Base-by-base conservation (phyloP, 2,329 filamentous ascomycete genomes). In the Pseudocercospora macadamiae region DNA sequence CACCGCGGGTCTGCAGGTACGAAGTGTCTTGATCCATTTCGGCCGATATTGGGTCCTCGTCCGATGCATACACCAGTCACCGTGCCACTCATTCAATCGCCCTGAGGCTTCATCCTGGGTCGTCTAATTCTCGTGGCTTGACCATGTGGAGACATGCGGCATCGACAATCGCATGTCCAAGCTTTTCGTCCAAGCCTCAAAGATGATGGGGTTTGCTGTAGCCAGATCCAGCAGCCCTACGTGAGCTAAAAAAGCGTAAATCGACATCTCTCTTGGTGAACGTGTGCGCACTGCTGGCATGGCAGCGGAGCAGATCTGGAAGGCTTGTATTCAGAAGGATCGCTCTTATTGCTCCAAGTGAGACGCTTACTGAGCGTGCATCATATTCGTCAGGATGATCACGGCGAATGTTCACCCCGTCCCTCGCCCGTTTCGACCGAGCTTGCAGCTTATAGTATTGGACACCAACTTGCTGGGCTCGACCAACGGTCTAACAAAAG, bases 361-460 rank as follows among this genome's bases (percentile, higher is more conserved):
- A 47, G 23, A 47, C 42, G 42, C 42, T 47, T 47, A 47, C 42
- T 47, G 19, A 47, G 14, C 42, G 4, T 44, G 39, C 39, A 44
- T 16, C 39, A 44, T 44, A 19, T 44, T 44, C 39, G 39, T 21
- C 39, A 23, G 18, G 18, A 19, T 19, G 39, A 44, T 44, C 39
- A 44, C 39, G 39, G 39, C 23, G 16, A 44, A 14, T 44, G 39
- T 44, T 44, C 16, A 21, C 16, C 19, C 39, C 39, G 39, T 19
- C 16, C 39, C 39, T 44, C 39, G n/a, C 36, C 16, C 18, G 16
- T 19, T 44, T 21, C 23, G 39, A 44, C 39, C 39, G 18, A 44
- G 39, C 39, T 4, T 44, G 39, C 19, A 44, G 39, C 18, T 19
- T 44, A 7, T 19, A 21, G 39, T 19, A 44, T 21, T 44, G 18